Percentiles rank a stretch among this genome's conserved stretches.
These are phyloP conservation scores for Coelastrella sp. DNA, from an alignment of 139 green algal species.

Conservation along the genomic window DNA sequence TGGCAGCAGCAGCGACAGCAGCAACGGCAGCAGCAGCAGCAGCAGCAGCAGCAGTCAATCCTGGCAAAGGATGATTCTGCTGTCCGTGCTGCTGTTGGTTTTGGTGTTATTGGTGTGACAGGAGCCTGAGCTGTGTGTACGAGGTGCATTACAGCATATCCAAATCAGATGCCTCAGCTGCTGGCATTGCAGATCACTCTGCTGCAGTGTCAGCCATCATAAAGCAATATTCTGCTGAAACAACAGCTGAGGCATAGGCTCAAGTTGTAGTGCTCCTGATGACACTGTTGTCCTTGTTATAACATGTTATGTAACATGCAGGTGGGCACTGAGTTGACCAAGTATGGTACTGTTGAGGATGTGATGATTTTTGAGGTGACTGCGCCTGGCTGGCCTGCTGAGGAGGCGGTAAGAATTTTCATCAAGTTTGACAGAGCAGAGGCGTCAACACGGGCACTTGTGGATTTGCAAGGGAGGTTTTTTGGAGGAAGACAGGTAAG, in stretches of 20 bases:
- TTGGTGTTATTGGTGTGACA: not conserved
- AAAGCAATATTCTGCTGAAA: too few relatives aligned
- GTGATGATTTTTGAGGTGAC: constrained; percentile 96
- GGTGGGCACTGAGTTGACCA: constrained; percentile 89
- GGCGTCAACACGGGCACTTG: constrained; percentile 77
- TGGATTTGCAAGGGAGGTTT: constrained; percentile 84
- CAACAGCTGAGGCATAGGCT: too few relatives aligned
- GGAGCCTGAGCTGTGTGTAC: too few relatives aligned
- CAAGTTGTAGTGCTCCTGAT: not conserved
- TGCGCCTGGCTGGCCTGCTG: constrained; percentile 64
- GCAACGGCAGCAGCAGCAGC: too few relatives aligned
- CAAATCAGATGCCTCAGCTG: too few relatives aligned
- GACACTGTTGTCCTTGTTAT: not conserved
- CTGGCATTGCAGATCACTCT: too few relatives aligned
- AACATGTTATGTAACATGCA: not conserved
- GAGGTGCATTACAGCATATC: too few relatives aligned
- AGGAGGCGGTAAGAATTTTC: constrained; percentile 86
- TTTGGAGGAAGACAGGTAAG: constrained; percentile 78
- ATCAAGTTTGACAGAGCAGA: constrained; percentile 88
- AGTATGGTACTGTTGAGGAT: constrained; percentile 85
- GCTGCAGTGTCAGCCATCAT: too few relatives aligned
- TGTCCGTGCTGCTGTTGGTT: not conserved
- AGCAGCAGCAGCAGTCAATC: too few relatives aligned
- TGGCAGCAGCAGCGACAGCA: not conserved
- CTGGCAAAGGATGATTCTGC: not conserved